Evolutionary conservation across 352 stramenopile species (phyloP).

Genomic region (Phytophthora aleatoria): DNA sequence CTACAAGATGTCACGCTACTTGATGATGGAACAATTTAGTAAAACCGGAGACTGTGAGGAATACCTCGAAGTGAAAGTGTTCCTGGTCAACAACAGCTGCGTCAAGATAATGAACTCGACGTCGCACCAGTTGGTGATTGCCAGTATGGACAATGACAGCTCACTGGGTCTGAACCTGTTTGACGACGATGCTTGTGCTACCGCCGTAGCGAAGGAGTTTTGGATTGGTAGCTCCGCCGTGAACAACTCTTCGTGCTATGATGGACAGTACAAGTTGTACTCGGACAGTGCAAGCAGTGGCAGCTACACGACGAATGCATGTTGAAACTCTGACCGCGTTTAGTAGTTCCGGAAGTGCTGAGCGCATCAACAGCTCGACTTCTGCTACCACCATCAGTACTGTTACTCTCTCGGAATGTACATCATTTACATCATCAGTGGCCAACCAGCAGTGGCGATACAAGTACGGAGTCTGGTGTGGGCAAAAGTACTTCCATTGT

Average conservation of each 20-base stretch:
- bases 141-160: not conserved
- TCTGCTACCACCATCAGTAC: not conserved
- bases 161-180: not conserved
- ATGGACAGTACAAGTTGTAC: constrained; percentile 1
- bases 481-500: constrained; percentile 2
- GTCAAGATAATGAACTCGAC: not conserved
- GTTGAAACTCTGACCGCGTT: not conserved
- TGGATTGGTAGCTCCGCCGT: not conserved
- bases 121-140: not conserved
- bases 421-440: no score
- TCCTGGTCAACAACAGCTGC: not conserved
- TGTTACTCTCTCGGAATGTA: not conserved
- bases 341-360: not conserved
- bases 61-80: not conserved
- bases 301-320: not conserved
- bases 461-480: not conserved
- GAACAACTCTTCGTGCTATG: not conserved
- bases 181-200: not conserved
- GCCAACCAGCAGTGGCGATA: not conserved
- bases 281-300: not conserved
- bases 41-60: not conserved
- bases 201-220: not conserved
- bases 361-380: not conserved
- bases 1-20: not conserved
- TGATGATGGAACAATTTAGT: not conserved